Base-by-base conservation (phyloP, 176 grass and related monocot genomes). In the Lolium rigidum region DNA sequence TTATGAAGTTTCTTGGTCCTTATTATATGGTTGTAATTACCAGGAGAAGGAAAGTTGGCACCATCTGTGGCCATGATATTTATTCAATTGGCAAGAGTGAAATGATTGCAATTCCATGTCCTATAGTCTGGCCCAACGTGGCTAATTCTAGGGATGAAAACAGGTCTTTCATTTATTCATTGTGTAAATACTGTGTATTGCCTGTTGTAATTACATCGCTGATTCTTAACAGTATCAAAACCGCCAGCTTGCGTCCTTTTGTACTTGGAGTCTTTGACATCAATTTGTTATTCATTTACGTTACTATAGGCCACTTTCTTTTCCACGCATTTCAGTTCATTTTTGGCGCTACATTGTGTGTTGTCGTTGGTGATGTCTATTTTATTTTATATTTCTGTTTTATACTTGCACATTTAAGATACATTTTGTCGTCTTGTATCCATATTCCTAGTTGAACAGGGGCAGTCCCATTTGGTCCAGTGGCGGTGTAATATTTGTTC, bases 111-210 rank as follows among this genome's bases (percentile, higher is more conserved):
- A 64, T 99, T 87, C 92, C 97, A 90, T 88, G 94, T 86, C 89
- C 89, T 82, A 87, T 89, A 83, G 90, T 97, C 72, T 93, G 82
- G 86, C 88, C 89, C 64, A 90, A 91, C 82, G 86, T 96, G 94
- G 92, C 90, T 77, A 93, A 94, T 93, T 99, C 92, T 93, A 99
- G 95, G 89, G 97, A 99, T 94, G 97, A 99, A 88, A 99, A 99
- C 94, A 99, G 97, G 97, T 99, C 92, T 88, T 99, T 88, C 87
- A 63, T 92, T 91, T 84, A 90, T 93, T 92, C 78, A 85, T 76
- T 76, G 79, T 90, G 90, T 91, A 91, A 93, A 96, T 89, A 86
- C 80, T 84, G 65, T 91, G 90, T 84, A 82, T 78, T 88, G 74
- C 74, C 84, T 83, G 74, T 82, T 98, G 90, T 91, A 89, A 89